A percentile compares a stretch with the other conserved stretches of the same genome.
These are phyloP conservation scores for Tricholoma saponaceum DNA, from an alignment of 768 basidiomycete genomes.

Conservation along the genomic window DNA sequence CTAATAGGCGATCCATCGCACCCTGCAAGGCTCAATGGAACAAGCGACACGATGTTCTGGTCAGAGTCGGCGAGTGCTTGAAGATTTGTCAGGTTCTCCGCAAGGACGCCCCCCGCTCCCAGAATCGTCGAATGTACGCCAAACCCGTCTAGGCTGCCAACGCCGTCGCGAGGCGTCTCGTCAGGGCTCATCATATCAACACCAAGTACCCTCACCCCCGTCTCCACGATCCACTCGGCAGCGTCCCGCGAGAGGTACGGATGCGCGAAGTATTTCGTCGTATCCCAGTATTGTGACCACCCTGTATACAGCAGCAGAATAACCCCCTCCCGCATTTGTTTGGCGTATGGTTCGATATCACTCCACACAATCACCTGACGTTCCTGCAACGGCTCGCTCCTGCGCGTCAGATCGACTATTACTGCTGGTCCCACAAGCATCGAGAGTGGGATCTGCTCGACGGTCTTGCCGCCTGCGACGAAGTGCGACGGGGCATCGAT, in stretches of 20 bases:
- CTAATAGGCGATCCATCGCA: slow-evolving; percentile 71
- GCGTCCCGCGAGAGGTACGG: slow-evolving; percentile 58
- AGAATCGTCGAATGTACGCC: slow-evolving; percentile 57
- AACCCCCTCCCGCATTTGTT: slow-evolving; percentile 32
- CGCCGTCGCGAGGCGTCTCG: slow-evolving; percentile 41
- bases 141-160: slow-evolving; percentile 36
- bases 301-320: slow-evolving; percentile 62
- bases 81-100: slow-evolving; percentile 64
- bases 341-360: slow-evolving; percentile 34
- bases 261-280: slow-evolving; percentile 51
- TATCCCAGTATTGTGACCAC: slow-evolving; percentile 58
- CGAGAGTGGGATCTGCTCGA: slow-evolving; percentile 54
- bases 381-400: slow-evolving; percentile 5
- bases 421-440: slow-evolving; percentile 52
- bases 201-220: slow-evolving; percentile 56
- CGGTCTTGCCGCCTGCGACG: slow-evolving; percentile 47
- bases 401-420: slow-evolving; percentile 48
- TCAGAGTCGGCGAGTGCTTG: slow-evolving; percentile 31
- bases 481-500: slow-evolving; percentile 79
- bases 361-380: slow-evolving; percentile 56
- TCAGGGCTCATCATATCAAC: slow-evolving; percentile 68
- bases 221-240: slow-evolving; percentile 42
- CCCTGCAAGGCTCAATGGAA: slow-evolving; percentile 52
- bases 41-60: slow-evolving; percentile 40
- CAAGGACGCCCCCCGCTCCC: slow-evolving; percentile 58